Conservation (phyloP, 2,329 filamentous ascomycete genomes). For the Colletotrichum zoysiae region DNA sequence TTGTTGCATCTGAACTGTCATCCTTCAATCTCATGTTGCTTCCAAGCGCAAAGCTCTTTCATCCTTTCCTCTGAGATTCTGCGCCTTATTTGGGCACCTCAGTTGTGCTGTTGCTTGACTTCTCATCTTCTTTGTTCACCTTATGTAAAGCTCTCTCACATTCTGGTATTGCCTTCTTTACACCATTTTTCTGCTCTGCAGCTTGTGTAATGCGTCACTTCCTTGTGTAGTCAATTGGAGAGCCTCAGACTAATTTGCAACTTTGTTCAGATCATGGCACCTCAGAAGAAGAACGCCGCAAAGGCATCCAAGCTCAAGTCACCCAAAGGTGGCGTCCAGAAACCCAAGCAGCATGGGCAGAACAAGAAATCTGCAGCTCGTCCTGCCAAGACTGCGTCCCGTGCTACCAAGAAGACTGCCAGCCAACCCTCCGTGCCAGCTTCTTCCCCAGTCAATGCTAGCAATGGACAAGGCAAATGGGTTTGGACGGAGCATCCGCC, state of each 20-base stretch:
- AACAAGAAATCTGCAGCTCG: constrained; percentile 1
- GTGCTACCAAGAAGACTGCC: background rate
- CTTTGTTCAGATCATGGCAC: background rate
- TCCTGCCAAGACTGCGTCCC: background rate
- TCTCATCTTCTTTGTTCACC: background rate
- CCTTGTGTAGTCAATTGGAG: too few relatives aligned
- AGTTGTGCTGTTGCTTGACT: background rate
- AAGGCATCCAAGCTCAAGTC: background rate
- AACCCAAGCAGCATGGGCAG: background rate
- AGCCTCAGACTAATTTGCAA: background rate
- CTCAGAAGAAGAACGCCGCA: background rate
- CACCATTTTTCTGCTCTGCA: background rate
- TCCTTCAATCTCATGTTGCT: background rate
- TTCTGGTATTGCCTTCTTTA: background rate
- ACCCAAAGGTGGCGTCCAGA: background rate
- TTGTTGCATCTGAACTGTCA: background rate
- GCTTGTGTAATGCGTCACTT: background rate
- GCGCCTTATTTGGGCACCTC: background rate
- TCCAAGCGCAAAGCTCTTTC: too few relatives aligned
- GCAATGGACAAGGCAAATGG: background rate
- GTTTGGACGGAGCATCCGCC: background rate
- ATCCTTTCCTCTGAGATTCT: background rate
- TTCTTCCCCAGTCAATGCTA: background rate
- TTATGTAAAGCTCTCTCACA: background rate
- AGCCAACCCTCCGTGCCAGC: background rate